phyloP scores from a whole-genome alignment of 129 eudicot genomes.

The Centrapalus pauciflorus region DNA sequence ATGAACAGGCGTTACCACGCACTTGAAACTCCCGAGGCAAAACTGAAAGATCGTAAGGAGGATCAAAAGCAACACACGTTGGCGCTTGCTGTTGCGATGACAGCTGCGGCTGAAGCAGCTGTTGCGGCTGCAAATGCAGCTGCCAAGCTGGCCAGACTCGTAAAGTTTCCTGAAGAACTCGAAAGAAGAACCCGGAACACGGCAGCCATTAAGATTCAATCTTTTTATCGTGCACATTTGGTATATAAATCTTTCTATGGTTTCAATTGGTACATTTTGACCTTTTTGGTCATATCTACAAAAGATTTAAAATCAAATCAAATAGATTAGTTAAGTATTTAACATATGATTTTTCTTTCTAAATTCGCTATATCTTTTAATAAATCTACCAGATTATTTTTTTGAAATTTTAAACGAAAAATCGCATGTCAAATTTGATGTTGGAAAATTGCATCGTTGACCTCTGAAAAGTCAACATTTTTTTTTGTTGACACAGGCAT shows the following conservation, averaged over 20 bases:
- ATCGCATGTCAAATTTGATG: background rate
- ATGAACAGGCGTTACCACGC: conserved; percentile 41
- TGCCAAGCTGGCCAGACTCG: conserved; percentile 70
- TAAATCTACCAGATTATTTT: background rate
- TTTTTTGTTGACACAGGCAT: conserved; percentile 46
- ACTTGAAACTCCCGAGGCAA: conserved; percentile 30
- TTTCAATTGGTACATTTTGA: background rate
- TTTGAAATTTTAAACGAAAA: background rate
- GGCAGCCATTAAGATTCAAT: conserved; percentile 70
- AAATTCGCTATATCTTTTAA: background rate
- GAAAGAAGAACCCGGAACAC: conserved; percentile 21
- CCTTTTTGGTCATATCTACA: conserved; percentile 12
- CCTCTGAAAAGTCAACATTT: background rate
- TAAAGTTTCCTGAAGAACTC: conserved; percentile 27
- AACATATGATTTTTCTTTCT: background rate
- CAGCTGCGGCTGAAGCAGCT: conserved; percentile 92
- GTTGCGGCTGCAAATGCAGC: conserved; percentile 90
- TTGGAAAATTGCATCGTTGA: conserved; percentile 6
- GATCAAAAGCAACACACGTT: conserved; percentile 60
- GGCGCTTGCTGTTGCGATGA: conserved; percentile 70
- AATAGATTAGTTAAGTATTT: background rate
- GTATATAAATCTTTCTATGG: conserved; percentile 22
- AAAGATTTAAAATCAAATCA: background rate
- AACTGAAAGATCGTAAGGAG: conserved; percentile 35
- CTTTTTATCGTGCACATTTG: conserved; percentile 65